Percentiles rank a stretch among this genome's conserved stretches.
phyloP scores from a whole-genome alignment of 2,329 filamentous ascomycete genomes.

The Sporothrix luriei region DNA sequence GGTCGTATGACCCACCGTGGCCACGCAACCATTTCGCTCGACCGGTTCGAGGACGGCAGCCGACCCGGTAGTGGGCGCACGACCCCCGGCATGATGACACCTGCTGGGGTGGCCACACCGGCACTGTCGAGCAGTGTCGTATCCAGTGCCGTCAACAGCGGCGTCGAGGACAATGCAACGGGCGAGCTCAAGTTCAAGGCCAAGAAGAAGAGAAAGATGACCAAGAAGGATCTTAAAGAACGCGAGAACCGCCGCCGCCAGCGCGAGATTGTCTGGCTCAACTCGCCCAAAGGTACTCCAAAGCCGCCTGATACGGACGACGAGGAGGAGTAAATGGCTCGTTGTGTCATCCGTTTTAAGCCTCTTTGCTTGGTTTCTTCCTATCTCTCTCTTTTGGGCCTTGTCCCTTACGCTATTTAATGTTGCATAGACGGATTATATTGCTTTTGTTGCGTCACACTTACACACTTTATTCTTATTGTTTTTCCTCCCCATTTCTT shows the following conservation, averaged over 20 bases:
- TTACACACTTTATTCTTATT: conserved; percentile 7
- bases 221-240: conserved; percentile 94
- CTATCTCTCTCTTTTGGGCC: background rate
- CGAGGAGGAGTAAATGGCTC: conserved; percentile 49
- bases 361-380: background rate
- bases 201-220: conserved; percentile 98
- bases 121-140: conserved; percentile 59
- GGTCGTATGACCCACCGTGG: conserved; percentile 86
- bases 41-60: conserved; percentile 80
- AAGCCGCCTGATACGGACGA: conserved; percentile 77
- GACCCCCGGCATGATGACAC: conserved; percentile 53
- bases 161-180: conserved; percentile 71
- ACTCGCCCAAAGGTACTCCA: conserved; percentile 81
- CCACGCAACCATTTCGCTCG: conserved; percentile 69
- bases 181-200: conserved; percentile 78
- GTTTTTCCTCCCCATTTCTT: background rate
- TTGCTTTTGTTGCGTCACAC: background rate
- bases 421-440: conserved; percentile 23
- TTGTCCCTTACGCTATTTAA: conserved; percentile 18
- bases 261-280: conserved; percentile 83
- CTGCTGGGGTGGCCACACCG: conserved; percentile 52
- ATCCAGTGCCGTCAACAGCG: conserved; percentile 72
- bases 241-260: conserved; percentile 82
- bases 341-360: background rate
- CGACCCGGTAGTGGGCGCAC: conserved; percentile 55